Conservation (phyloP, 192 early-diverging fungal species). For the Backusella sp. region DNA sequence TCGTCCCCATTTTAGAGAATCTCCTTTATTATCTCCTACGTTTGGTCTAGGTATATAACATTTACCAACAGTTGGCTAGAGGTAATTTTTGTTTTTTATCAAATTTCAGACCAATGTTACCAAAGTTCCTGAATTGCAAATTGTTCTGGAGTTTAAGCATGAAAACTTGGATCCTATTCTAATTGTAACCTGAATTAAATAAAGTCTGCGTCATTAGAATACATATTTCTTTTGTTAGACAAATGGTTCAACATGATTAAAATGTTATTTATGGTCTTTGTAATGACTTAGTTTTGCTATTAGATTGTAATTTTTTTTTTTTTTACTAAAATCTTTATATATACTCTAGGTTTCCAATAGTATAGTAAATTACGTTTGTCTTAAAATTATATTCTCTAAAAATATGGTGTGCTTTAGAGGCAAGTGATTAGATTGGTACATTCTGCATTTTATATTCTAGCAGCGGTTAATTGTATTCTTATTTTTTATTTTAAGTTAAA, state of each 20-base stretch:
- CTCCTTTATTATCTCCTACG: not conserved
- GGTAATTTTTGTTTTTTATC: not conserved
- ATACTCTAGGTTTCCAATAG: too few relatives aligned
- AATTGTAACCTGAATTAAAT: conserved; percentile 1
- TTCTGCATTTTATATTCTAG: not conserved
- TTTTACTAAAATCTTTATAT: not conserved
- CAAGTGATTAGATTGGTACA: not conserved
- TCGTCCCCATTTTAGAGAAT: not conserved
- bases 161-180: not conserved
- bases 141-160: not conserved
- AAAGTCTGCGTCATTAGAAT: not conserved
- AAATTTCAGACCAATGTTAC: not conserved
- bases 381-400: not conserved
- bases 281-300: not conserved
- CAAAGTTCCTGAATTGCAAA: not conserved
- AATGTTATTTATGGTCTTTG: not conserved
- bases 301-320: not conserved
- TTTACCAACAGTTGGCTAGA: not conserved
- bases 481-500: not conserved
- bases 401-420: not conserved
- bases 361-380: too few relatives aligned
- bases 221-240: not conserved
- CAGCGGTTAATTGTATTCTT: not conserved
- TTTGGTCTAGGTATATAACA: not conserved
- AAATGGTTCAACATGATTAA: not conserved